Evolutionary conservation across 345 rosid genomes (phyloP), one percentile per base, ranked within the genome.

Genomic region (Bruguiera parviflora): DNA sequence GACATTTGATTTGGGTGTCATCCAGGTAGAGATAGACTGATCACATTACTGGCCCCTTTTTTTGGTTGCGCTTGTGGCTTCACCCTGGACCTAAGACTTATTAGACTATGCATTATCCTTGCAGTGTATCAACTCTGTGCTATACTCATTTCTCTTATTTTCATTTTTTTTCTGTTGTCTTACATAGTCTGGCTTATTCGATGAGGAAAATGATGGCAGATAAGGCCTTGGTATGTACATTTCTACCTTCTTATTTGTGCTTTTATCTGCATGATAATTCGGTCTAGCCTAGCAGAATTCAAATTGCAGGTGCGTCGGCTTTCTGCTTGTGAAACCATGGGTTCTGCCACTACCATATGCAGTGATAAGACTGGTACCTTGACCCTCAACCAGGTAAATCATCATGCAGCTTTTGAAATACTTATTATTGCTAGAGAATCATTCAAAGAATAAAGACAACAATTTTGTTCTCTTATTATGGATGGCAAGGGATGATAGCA

Each of bases 251-350:
- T 55, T 22, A 35, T 51, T 58, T 51, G 67, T 66, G 65, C 11
- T 63, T 51, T 29, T 49, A 37, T 35, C 21, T 46, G 53, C 53
- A 59, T 29, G 75, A 32, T 28, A 24, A 3, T 13, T 43, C 8
- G 56, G n/a, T 67, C 21, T 8, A 1, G 20, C 49, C 70, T 73
- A 72, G 76, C 66, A 32, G 67, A 35, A 49, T 8, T 31, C 60
- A 29, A 78, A 68, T 18, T 75, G 49, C 92, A 96, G 99, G 99
- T 92, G 35, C 94, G 99, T 51, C 83, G 99, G 76, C 99, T 96
- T 71, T 92, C 99, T 66, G 99, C 99, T 16, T 96, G 99, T 83
- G 99, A 96, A 84, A 96, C 99, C 32, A 96, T 96, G 99, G 99
- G 99, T 22, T 96, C 98, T 62, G 97, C 98, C 43, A 96, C 99